Base-by-base conservation (phyloP, 2,329 filamentous ascomycete genomes). In the Thelonectria rubi region DNA sequence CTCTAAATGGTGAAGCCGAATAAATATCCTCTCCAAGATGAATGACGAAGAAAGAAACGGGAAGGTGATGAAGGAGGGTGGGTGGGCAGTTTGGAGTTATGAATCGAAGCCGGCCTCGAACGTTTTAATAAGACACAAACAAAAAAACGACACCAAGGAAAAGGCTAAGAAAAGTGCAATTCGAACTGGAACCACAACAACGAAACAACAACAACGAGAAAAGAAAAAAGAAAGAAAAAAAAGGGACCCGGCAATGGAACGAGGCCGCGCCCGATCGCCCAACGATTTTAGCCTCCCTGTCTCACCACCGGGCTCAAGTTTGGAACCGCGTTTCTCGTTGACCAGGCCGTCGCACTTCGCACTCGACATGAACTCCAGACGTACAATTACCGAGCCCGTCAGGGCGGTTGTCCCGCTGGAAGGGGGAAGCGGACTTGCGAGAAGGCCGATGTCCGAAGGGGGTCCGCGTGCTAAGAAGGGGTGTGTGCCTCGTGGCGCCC, bases 381-480 rank as follows among this genome's bases (percentile, higher is more conserved):
- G 37, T 17, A 18, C 34, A 42, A 8, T 34, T 37, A 37, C 34
- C 34, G 34, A 37, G 11, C 34, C n/a, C 12, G 15, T 14, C 34
- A 37, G 26, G 26, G 26, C 26, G 26, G 26, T 30, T 24, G 21
- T 24, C 21, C 21, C 3, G 7, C 26, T 8, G 26, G 5, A 8
- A 9, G 26, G 26, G 26, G 10, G 26, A 53, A 42, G 61, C 72
- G 73, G 72, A 69, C 67, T 73, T 67, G 62, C 30, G 14, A 45
- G 55, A 65, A 72, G 49, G 24, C 73, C 73, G 73, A 74, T 64
- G 72, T 75, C 73, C 73, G 73, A 74, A 51, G 15, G 52, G 56
- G 7, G 53, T 14, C 60, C 64, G 62, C 52, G 59, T 42, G 51
- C 65, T 60, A 65, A 64, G 60, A 46, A 60, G 55, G 48, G 40